These are phyloP conservation scores for Apiotrichum laibachii DNA, from an alignment of 1,284 basidiomycete species.

Conservation along the genomic window DNA sequence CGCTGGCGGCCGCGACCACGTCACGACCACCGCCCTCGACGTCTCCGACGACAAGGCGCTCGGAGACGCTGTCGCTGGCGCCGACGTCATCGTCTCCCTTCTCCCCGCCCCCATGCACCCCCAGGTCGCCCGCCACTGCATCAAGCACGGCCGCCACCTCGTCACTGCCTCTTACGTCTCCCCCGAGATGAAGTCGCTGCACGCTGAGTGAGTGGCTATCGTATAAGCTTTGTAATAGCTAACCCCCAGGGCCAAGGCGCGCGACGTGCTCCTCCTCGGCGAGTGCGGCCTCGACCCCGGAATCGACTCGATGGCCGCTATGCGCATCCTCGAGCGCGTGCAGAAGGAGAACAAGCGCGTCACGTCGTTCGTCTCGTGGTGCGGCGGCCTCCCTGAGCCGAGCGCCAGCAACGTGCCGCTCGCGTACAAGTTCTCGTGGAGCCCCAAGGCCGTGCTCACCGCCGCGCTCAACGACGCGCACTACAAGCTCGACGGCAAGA, in stretches of 20 bases:
- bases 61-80: conserved; percentile 57
- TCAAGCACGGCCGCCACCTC: conserved; percentile 70
- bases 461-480: conserved; percentile 75
- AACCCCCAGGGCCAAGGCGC: conserved; percentile 60
- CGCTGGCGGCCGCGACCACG: conserved; percentile 58
- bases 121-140: conserved; percentile 71
- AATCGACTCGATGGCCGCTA: conserved; percentile 85
- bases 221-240: neutral
- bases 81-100: conserved; percentile 59
- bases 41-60: conserved; percentile 60
- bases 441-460: conserved; percentile 78
- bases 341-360: conserved; percentile 63
- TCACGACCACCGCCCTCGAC: conserved; percentile 63
- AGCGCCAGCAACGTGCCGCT: conserved; percentile 65
- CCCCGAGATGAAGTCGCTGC: conserved; percentile 68
- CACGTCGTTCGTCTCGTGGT: conserved; percentile 84
- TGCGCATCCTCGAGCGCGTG: conserved; percentile 66
- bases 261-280: conserved; percentile 75
- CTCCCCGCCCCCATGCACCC: conserved; percentile 77
- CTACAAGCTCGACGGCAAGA: conserved; percentile 62
- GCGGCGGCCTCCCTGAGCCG: conserved; percentile 85
- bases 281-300: conserved; percentile 94
- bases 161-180: conserved; percentile 93
- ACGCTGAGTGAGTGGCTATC: conserved; percentile 58
- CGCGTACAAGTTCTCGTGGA: conserved; percentile 95